Percentiles rank a stretch among this genome's conserved stretches.
Evolutionary conservation across 2,329 filamentous ascomycete species (phyloP).

Genomic region (Fusarium piperis): DNA sequence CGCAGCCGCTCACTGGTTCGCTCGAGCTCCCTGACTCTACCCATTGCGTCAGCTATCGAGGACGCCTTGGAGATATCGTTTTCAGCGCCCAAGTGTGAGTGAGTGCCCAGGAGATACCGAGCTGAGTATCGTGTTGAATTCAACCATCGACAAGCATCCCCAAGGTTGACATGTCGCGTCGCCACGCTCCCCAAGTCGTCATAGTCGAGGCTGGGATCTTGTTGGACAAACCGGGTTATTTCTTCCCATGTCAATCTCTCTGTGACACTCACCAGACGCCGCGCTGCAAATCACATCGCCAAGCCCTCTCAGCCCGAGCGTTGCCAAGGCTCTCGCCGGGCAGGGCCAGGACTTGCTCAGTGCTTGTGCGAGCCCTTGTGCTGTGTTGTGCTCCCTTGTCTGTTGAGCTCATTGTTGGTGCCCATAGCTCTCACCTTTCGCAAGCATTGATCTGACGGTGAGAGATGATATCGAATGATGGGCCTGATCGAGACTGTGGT

Average conservation of each 20-base stretch:
- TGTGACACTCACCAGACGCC: slow-evolving; percentile 24
- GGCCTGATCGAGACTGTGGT: slow-evolving; percentile 12
- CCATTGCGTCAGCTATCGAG: slow-evolving; percentile 36
- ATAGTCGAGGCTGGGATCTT: slow-evolving; percentile 11
- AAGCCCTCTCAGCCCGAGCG: slow-evolving; percentile 31
- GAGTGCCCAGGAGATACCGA: background rate
- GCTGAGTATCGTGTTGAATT: slow-evolving; percentile 7
- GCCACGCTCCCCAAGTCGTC: slow-evolving; percentile 6
- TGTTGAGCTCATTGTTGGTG: slow-evolving; percentile 10
- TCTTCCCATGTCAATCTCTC: slow-evolving; percentile 29
- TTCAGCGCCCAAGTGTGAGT: slow-evolving; percentile 3
- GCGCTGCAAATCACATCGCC: slow-evolving; percentile 24
- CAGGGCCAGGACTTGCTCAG: slow-evolving; percentile 30
- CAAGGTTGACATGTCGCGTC: slow-evolving; percentile 14
- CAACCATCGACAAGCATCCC: slow-evolving; percentile 1
- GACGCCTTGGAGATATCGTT: slow-evolving; percentile 14
- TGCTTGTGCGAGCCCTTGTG: slow-evolving; percentile 27
- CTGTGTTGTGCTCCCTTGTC: slow-evolving; percentile 6
- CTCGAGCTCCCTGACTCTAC: slow-evolving; percentile 16
- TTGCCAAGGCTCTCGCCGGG: slow-evolving; percentile 31
- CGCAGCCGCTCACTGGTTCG: slow-evolving; percentile 28
- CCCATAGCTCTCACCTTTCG: slow-evolving; percentile 9
- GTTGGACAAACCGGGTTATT: slow-evolving; percentile 26
- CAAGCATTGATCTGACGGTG: slow-evolving; percentile 20
- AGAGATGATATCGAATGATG: slow-evolving; percentile 35